Conservation (phyloP, 2,329 filamentous ascomycete genomes). For the Xylariomycetidae sp. region DNA sequence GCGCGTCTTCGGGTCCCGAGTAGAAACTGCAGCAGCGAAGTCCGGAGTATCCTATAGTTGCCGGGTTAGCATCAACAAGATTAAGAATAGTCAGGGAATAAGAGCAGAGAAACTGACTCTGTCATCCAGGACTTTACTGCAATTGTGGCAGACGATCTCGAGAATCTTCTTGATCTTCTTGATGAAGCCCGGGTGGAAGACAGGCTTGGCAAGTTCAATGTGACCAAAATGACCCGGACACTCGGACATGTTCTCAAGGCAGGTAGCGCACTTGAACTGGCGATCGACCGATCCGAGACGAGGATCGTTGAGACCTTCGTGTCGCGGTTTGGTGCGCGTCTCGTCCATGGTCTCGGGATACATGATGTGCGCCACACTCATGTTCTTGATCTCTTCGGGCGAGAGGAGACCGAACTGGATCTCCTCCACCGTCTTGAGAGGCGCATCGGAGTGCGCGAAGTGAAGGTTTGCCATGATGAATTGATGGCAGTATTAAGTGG, state of each 20-base stretch:
- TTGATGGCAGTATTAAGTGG: conserved; percentile 10
- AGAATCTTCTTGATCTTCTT: conserved; percentile 99
- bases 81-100: conserved; percentile 46
- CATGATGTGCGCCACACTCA: conserved; percentile 93
- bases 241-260: conserved; percentile 89
- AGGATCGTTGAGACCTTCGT: conserved; percentile 90
- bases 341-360: conserved; percentile 99
- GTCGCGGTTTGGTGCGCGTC: conserved; percentile 80
- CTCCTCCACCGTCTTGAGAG: conserved; percentile 95
- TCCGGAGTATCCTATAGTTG: conserved; percentile 70
- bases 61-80: conserved; percentile 53
- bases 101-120: conserved; percentile 79
- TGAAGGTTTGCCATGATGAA: conserved; percentile 83
- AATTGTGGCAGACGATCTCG: conserved; percentile 98
- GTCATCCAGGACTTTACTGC: conserved; percentile 95
- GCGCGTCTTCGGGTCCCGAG: conserved; percentile 87
- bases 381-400: conserved; percentile 97
- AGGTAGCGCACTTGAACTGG: conserved; percentile 92
- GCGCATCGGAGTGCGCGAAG: conserved; percentile 88
- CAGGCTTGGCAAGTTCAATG: conserved; percentile 93
- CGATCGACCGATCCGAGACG: conserved; percentile 94
- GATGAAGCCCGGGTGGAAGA: conserved; percentile 93
- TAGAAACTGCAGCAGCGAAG: conserved; percentile 73
- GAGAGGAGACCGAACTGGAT: conserved; percentile 98
- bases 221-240: conserved; percentile 98